A percentile compares a stretch with the other conserved stretches of the same genome.
phyloP scores from a whole-genome alignment of 768 basidiomycete species.

The Boletus rufocinnamomeus region DNA sequence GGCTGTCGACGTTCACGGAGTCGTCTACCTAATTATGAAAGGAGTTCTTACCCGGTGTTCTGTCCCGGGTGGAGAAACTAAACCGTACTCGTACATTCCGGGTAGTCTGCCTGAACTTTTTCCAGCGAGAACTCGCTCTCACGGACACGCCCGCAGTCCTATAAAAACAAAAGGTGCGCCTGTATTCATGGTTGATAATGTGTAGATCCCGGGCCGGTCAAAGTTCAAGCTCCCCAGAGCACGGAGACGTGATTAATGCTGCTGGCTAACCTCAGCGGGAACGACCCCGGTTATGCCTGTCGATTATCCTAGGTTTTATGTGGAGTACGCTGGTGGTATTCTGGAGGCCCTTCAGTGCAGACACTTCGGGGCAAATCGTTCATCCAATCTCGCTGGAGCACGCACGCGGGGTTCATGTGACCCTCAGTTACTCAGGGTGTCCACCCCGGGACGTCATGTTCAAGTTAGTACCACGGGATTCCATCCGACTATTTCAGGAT shows the following conservation, averaged over 20 bases:
- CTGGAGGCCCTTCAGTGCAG: neutral
- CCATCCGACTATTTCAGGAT: constrained; percentile 1
- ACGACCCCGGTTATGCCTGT: neutral
- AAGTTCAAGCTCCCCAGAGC: neutral
- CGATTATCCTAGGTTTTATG: neutral
- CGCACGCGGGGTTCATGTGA: constrained; percentile 9
- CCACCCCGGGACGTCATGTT: neutral
- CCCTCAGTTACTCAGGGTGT: neutral
- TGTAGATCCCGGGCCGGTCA: neutral
- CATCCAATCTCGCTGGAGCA: neutral
- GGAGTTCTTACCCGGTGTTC: neutral
- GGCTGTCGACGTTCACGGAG: neutral
- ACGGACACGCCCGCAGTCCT: neutral
- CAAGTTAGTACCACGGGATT: neutral
- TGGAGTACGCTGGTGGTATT: neutral
- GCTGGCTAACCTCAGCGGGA: neutral
- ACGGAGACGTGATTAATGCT: neutral
- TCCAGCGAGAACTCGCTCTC: neutral
- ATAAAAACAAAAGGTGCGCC: neutral
- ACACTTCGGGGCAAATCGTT: neutral
- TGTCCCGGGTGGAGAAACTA: neutral
- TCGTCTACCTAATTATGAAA: neutral
- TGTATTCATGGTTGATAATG: too few species aligned
- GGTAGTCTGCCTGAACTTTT: neutral
- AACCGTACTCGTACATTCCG: neutral